Evolutionary conservation across 2,329 filamentous ascomycete species (phyloP).

Genomic region (Penicillium sp.): DNA sequence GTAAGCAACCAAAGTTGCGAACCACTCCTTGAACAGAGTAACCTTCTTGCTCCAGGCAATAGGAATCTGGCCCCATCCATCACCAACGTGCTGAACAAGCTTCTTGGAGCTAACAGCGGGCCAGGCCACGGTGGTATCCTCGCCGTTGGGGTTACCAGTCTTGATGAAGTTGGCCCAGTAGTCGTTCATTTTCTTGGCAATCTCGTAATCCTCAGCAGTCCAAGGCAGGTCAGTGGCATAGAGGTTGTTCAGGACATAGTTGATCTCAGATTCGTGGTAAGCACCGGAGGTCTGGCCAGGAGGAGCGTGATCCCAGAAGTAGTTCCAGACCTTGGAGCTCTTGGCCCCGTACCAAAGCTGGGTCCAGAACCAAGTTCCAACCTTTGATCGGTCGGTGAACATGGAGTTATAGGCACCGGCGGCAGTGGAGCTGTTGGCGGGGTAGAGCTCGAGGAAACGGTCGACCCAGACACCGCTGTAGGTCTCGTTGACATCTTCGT

Average conservation of each 20-base stretch:
- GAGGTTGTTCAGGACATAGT: not conserved
- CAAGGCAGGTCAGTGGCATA: not conserved
- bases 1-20: not conserved
- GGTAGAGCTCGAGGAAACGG: not conserved
- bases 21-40: not conserved
- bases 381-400: not conserved
- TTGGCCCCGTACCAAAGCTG: not conserved
- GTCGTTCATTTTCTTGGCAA: not conserved
- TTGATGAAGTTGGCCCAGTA: constrained; percentile 1
- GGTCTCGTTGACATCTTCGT: not conserved
- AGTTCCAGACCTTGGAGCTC: not conserved
- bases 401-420: not conserved
- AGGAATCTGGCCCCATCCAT: not conserved
- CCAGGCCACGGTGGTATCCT: not conserved
- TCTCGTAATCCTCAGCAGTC: not conserved
- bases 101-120: not conserved
- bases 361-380: not conserved
- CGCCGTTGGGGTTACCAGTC: not conserved
- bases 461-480: not conserved
- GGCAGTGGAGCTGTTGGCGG: not conserved
- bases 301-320: not conserved
- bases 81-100: not conserved
- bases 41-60: not conserved
- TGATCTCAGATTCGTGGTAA: not conserved
- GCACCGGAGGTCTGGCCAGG: not conserved